Base-by-base conservation (phyloP, 164 flowering plant genomes). In the Tetracentron sinense region DNA sequence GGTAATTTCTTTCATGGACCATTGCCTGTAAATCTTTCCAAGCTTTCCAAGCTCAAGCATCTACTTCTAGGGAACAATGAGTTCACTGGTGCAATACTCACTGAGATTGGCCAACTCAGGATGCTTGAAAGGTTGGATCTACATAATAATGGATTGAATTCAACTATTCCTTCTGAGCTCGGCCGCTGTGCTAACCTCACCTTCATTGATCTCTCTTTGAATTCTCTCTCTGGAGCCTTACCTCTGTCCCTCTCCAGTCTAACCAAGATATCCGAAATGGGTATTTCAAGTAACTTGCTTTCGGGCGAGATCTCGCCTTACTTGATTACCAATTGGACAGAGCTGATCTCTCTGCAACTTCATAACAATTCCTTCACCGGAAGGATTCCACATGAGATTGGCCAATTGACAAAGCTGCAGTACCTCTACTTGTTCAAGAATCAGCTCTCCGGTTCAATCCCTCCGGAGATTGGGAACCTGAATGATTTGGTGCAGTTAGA, bases 81-180 rank as follows among this genome's bases (percentile, higher is more conserved):
- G 15, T 78, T 83, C 28, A 16, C 48, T 31, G 82, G 87, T 52
- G 28, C 42, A 4, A 72, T 83, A 62, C 83, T 76, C 35, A 74
- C 63, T 25, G 61, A 31, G 16, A 48, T 83, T 22, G 75, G 82
- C 48, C 71, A 73, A n/a, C 77, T 81, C 49, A 31, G 48, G 25
- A 64, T 27, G 44, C 75, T 79, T 54, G 64, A 72, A 11, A 2
- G 7, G 15, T 71, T 82, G 1, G 70, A 78, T 63, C 80, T 82
- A 19, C 46, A 54, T 3, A 4, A 0, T 7, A n/a, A 62, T 42
- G 57, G 64, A 10, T 60, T 77, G 42, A 72, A 72, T 66, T 77
- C 83, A 30, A 50, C 78, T 7, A 75, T 84, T 60, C 89, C 89
- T 56, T 55, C 77, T 50, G 83, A 79, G 77, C 78, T 84, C 47